These are phyloP conservation scores for Chytridiales sp. DNA, from an alignment of 371 early-diverging fungal genomes.

Conservation along the genomic window DNA sequence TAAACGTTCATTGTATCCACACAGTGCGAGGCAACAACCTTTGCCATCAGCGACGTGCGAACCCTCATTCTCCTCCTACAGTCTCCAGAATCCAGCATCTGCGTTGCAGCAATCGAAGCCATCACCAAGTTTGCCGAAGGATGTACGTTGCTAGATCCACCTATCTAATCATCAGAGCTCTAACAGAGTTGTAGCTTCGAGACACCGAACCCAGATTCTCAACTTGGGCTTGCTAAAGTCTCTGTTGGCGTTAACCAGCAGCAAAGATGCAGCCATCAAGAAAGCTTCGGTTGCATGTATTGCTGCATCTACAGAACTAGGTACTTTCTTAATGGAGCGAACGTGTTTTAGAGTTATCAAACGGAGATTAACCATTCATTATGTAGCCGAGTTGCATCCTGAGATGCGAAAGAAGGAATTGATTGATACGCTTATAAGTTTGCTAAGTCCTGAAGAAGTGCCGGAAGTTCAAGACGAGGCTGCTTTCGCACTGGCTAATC, in stretches of 20 bases:
- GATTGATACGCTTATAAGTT: slow-evolving; percentile 33
- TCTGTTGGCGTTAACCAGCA: slow-evolving; percentile 30
- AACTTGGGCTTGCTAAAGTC: slow-evolving; percentile 34
- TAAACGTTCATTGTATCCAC: too few species aligned
- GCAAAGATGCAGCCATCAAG: slow-evolving; percentile 39
- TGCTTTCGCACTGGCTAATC: slow-evolving; percentile 48
- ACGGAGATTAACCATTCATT: not conserved
- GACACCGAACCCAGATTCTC: slow-evolving; percentile 43
- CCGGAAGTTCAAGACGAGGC: slow-evolving; percentile 56
- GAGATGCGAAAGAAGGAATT: slow-evolving; percentile 47
- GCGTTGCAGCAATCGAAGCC: slow-evolving; percentile 38
- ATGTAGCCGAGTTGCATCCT: slow-evolving; percentile 39
- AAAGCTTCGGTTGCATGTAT: slow-evolving; percentile 49
- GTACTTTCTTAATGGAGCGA: slow-evolving; percentile 16
- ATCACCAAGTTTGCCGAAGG: slow-evolving; percentile 51
- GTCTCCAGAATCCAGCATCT: slow-evolving; percentile 44
- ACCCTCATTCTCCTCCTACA: slow-evolving; percentile 47
- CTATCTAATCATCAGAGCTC: not conserved
- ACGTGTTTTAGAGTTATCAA: slow-evolving; percentile 4
- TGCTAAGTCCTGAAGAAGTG: slow-evolving; percentile 37
- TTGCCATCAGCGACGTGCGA: slow-evolving; percentile 43
- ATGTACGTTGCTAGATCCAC: slow-evolving; percentile 23
- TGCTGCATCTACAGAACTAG: slow-evolving; percentile 45
- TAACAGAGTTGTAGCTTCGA: slow-evolving; percentile 39
- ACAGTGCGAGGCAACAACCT: slow-evolving; percentile 37